A percentile compares a stretch with the other conserved stretches of the same genome.
Evolutionary conservation across 768 basidiomycete species (phyloP).

Genomic region (Rhizopogon sp.): DNA sequence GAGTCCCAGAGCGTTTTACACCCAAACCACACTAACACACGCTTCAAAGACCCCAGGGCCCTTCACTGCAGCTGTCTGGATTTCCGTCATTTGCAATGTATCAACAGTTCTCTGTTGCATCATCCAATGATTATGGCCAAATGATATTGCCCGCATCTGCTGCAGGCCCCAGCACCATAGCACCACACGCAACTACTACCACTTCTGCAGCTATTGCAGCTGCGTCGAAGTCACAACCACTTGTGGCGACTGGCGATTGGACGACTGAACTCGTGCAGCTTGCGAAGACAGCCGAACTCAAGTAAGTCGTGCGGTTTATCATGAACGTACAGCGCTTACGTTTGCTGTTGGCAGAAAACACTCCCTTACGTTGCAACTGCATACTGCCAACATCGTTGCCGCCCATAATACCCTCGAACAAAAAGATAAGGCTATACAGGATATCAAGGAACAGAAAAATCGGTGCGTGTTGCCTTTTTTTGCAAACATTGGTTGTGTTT

Average conservation of each 20-base stretch:
- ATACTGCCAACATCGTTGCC: slow-evolving; percentile 83
- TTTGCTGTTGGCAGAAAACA: slow-evolving; percentile 53
- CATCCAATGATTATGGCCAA: slow-evolving; percentile 30
- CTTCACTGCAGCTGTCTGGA: slow-evolving; percentile 18
- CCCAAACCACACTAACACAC: slow-evolving; percentile 3
- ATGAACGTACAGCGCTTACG: not conserved
- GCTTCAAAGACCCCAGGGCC: slow-evolving; percentile 24
- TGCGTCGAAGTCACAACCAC: slow-evolving; percentile 32
- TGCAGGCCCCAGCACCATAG: slow-evolving; percentile 28
- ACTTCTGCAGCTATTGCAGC: slow-evolving; percentile 8
- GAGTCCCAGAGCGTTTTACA: slow-evolving; percentile 11
- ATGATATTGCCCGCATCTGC: slow-evolving; percentile 25
- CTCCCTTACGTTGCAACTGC: slow-evolving; percentile 75
- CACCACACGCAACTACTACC: slow-evolving; percentile 20
- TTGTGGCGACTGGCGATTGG: slow-evolving; percentile 83
- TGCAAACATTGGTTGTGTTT: not conserved
- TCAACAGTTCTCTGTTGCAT: slow-evolving; percentile 29
- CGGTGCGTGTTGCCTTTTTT: slow-evolving; percentile 43
- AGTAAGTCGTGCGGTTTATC: slow-evolving; percentile 44
- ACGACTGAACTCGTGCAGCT: slow-evolving; percentile 81
- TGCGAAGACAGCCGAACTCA: slow-evolving; percentile 83
- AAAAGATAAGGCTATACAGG: slow-evolving; percentile 74
- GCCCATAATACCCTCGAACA: slow-evolving; percentile 77
- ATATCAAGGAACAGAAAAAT: slow-evolving; percentile 80
- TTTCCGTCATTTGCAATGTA: slow-evolving; percentile 24